Evolutionary conservation across 2,329 filamentous ascomycete species (phyloP), one percentile per base, ranked within the genome.

Genomic region (Neopestalotiopsis clavispora): DNA sequence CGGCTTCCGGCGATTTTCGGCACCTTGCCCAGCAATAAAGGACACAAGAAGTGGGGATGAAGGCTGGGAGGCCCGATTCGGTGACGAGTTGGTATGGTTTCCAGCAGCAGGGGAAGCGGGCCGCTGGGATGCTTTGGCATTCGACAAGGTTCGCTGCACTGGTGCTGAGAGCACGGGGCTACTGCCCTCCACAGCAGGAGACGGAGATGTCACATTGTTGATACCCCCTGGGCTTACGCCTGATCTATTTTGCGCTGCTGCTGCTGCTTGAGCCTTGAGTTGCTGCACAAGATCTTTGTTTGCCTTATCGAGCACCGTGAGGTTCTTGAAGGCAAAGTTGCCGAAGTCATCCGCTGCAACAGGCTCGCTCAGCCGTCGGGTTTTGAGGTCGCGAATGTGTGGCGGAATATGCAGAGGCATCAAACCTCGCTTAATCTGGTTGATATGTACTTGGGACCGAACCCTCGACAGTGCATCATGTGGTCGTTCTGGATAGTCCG

Each of bases 281-380:
- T 98, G 98, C 75, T 98, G 95, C 40, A 99, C 97, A 38, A 98
- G 94, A 75, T 99, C 96, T 78, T 99, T 99, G 81, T 99, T 99
- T 67, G 96, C 96, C 80, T 98, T 98, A 76, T 98, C 96, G 20
- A 99, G 86, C 23, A 98, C 95, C 0, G 95, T 95, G 63, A 99
- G 83, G 75, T 99, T 99, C 83, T 99, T 99, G 86, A 97, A 99
- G 52, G 94, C 90, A 80, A 99, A 99, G 71, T 90, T 94, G 40
- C 96, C 96, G 84, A 99, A 99, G 78, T 99, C 97, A 79, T 99
- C 96, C 0, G 91, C 87, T 40, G 90, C 88, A 17, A 95, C 90
- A 1, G 96, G 96, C 80, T 99, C 96, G 79, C 95, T 98, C 52
- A 98, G 85, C 74, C 96, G 88, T 72, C 96, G 89, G 74, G 90